Base-by-base conservation (phyloP, 345 rosid genomes). In the Psidium friedrichsthalianum region DNA sequence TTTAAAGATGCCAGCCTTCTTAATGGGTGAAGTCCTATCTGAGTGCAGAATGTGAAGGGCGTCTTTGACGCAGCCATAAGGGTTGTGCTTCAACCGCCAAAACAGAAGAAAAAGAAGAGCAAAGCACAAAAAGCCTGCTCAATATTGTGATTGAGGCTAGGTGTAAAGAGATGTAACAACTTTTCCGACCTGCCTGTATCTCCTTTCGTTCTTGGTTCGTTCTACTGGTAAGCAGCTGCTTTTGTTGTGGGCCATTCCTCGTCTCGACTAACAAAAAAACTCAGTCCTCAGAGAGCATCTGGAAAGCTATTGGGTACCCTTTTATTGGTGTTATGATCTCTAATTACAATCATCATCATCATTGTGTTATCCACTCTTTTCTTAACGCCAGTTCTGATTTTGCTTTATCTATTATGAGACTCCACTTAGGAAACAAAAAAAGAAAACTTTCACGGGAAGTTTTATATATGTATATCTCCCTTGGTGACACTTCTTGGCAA, bases 21-120 rank as follows among this genome's bases (percentile, higher is more conserved):
- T 69, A 69, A 36, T 69, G 47, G 78, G 18, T 8, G 47, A 69
- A 69, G 78, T 32, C 78, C 24, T 69, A 36, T 36, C 47, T 69
- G 47, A 36, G 78, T 87, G 90, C 92, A 95, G 97, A 94, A 95
- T 74, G 97, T 95, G 93, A 95, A 95, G 90, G 96, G 86, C 84
- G 98, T 94, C 84, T 95, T 94, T 84, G 98, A 94, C 64, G 94
- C 93, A 53, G 96, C 98, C 86, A 95, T 95, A 89, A 94, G 89
- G 88, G 98, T 95, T 47, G 98, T 94, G 86, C 98, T 95, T 84
- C 95, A 95, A 89, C 98, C 98, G 24, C 98, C 96, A 10, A 95
- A 93, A 85, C 92, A 92, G 88, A 93, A 94, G 95, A 95, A 95
- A 88, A 95, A 95, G 96, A 95, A 91, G 93, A 91, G 86, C 84